Conservation (phyloP, 1,139 yeast species). For the Nadsonia starkeyi-henricii region DNA sequence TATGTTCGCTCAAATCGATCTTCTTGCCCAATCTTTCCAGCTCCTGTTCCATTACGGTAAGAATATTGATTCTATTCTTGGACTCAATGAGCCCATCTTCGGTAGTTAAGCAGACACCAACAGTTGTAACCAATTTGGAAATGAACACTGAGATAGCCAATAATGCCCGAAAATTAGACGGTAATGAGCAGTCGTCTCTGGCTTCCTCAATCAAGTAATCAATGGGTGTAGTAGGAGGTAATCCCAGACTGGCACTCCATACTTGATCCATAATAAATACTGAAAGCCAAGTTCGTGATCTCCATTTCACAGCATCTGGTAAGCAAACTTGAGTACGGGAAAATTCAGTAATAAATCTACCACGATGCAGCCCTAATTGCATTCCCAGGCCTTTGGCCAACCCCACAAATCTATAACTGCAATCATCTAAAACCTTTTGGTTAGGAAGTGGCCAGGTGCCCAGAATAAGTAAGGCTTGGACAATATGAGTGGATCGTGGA, state of each 20-base stretch:
- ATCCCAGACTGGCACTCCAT: slow-evolving; percentile 78
- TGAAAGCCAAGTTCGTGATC: slow-evolving; percentile 87
- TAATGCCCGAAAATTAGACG: slow-evolving; percentile 54
- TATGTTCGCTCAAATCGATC: slow-evolving; percentile 44
- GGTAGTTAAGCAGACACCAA: slow-evolving; percentile 80
- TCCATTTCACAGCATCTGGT: slow-evolving; percentile 88
- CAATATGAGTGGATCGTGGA: slow-evolving; percentile 86
- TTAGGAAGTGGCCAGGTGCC: slow-evolving; percentile 91
- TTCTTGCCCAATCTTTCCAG: slow-evolving; percentile 56
- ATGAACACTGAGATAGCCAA: slow-evolving; percentile 70
- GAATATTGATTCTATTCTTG: slow-evolving; percentile 64
- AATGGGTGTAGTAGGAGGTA: slow-evolving; percentile 77
- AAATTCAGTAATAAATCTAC: slow-evolving; percentile 81
- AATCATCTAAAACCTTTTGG: slow-evolving; percentile 83
- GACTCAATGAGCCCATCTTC: slow-evolving; percentile 89
- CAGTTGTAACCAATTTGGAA: slow-evolving; percentile 65
- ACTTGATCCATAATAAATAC: slow-evolving; percentile 80
- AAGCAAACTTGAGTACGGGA: slow-evolving; percentile 78
- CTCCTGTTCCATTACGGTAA: slow-evolving; percentile 65
- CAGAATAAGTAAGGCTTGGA: slow-evolving; percentile 71
- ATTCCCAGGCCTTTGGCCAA: slow-evolving; percentile 73
- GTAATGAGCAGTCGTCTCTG: slow-evolving; percentile 50
- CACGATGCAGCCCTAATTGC: slow-evolving; percentile 87
- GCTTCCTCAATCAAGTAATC: slow-evolving; percentile 77
- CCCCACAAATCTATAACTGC: slow-evolving; percentile 78